Base-by-base conservation (phyloP, 345 rosid genomes). In the Eucalyptus curtisii region DNA sequence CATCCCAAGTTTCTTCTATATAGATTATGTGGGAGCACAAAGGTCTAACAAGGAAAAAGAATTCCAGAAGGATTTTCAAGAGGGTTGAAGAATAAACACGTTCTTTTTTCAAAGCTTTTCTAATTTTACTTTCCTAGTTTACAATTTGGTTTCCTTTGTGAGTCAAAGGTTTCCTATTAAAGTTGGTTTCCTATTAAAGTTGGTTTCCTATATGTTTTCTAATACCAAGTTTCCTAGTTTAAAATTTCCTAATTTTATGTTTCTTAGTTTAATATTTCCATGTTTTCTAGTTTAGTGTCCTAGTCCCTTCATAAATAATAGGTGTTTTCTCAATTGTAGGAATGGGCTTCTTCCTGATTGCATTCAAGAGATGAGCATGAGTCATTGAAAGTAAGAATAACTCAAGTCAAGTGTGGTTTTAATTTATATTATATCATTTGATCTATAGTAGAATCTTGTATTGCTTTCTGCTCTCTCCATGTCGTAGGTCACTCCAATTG, bases 401-500 rank as follows among this genome's bases (percentile, higher is more conserved):
- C 8, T 37, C 15, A 3, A 33, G 7, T 37, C 5, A 1, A 33
- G 4, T 10, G 81, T 76, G 84, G 1, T 76, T 20, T 1, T 19
- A 19, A 71, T 33, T 11, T 71, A 1, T 68, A 10, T 10, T 19
- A 37, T 9, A 68, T 0, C 13, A 17, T 10, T 68, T 31, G 6
- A 68, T 68, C 7, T 33, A 68, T 68, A 16, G 10, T 0, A 8
- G 3, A 66, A 7, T n/a, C 1, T 8, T 66, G 37, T 66, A 31
- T 33, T 31, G 19, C 3, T 61, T 0, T 30, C 0, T 61, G 2
- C 42, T 31, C 79, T 66, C 79, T 15, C 40, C 22, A 16, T 31
- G 20, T 3, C 0, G 20, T 66, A 37, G 3, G 44, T 71, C 44
- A 71, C 0, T 33, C 44, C 4, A 71, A 33, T 0, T 6, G 7